A percentile compares a stretch with the other conserved stretches of the same genome.
Evolutionary conservation across 306 rosid genomes (phyloP).

Genomic region (Arachis hypogaea): DNA sequence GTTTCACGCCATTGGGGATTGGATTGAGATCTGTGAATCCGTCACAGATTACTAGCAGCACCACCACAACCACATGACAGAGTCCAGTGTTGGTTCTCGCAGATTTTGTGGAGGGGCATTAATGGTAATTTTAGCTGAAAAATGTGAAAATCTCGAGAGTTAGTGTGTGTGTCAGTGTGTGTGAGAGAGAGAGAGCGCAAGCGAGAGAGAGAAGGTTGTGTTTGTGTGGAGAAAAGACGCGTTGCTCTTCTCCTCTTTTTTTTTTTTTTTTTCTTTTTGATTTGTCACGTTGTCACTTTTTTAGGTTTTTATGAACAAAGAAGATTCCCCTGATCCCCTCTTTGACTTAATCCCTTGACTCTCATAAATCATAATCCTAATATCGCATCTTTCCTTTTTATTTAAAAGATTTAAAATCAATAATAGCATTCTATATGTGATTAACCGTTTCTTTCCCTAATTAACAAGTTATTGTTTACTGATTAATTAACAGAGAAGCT

Average conservation of each 20-base stretch:
- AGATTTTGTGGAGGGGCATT: conserved; percentile 33
- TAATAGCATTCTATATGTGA: neutral
- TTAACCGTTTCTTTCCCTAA: neutral
- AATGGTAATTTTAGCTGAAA: conserved; percentile 18
- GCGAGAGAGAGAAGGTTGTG: conserved; percentile 1
- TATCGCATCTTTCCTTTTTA: neutral
- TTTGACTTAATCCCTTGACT: conserved; percentile 34
- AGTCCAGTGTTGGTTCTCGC: conserved; percentile 27
- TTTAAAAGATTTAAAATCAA: too few relatives aligned
- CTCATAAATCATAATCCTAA: neutral
- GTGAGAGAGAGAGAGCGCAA: neutral
- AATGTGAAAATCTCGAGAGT: neutral
- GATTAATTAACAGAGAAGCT: too few relatives aligned
- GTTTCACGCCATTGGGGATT: conserved; percentile 41
- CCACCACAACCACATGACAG: neutral
- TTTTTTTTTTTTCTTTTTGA: neutral
- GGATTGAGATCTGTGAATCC: conserved; percentile 34
- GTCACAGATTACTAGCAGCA: conserved; percentile 11
- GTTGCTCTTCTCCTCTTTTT: neutral
- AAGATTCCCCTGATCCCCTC: conserved; percentile 34
- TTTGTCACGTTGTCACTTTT: conserved; percentile 23
- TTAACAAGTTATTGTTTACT: neutral
- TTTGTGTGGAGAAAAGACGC: conserved; percentile 42
- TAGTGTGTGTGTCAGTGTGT: neutral
- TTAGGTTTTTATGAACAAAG: neutral